phyloP scores from a whole-genome alignment of 108 stramenopile species.

The Fragilaria crotonensis region DNA sequence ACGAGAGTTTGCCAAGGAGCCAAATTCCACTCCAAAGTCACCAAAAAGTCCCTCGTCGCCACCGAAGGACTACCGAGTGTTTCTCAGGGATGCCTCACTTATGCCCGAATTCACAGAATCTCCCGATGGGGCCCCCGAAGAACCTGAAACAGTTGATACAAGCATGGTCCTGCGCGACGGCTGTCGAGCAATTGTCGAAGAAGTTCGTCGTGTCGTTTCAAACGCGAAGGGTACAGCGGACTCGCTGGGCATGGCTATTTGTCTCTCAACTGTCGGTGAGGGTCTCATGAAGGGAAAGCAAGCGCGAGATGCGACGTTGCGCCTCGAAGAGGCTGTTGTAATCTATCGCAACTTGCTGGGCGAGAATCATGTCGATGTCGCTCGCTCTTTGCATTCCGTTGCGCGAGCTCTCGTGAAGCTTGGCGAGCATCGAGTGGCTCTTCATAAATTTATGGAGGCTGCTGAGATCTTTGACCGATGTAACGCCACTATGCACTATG shows the following conservation, averaged over 20 bases:
- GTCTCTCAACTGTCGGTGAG: constrained; percentile 79
- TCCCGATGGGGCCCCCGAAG: constrained; percentile 3
- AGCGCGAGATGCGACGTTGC: constrained; percentile 67
- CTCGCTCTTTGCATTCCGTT: constrained; percentile 57
- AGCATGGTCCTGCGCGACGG: constrained; percentile 69
- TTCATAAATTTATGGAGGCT: constrained; percentile 75
- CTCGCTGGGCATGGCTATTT: constrained; percentile 67
- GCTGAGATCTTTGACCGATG: constrained; percentile 77
- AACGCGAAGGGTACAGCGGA: constrained; percentile 40
- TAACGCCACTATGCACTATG: constrained; percentile 67
- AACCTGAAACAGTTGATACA: constrained; percentile 18
- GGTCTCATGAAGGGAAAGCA: constrained; percentile 67
- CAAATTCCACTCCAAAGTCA: constrained; percentile 2
- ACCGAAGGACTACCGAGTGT: not conserved
- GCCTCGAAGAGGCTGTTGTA: constrained; percentile 69
- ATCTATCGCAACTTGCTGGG: constrained; percentile 67
- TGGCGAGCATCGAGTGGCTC: constrained; percentile 62
- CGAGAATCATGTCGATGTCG: constrained; percentile 53
- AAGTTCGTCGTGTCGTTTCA: constrained; percentile 43
- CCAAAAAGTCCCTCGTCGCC: not conserved
- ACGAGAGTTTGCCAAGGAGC: too few species aligned
- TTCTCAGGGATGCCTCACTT: too few species aligned
- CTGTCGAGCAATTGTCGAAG: constrained; percentile 60
- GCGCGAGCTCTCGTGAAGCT: constrained; percentile 75
- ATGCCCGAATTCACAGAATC: not conserved